A percentile compares a stretch with the other conserved stretches of the same genome.
phyloP scores from a whole-genome alignment of 1,284 basidiomycete species.

The Ceratobasidium sp. region DNA sequence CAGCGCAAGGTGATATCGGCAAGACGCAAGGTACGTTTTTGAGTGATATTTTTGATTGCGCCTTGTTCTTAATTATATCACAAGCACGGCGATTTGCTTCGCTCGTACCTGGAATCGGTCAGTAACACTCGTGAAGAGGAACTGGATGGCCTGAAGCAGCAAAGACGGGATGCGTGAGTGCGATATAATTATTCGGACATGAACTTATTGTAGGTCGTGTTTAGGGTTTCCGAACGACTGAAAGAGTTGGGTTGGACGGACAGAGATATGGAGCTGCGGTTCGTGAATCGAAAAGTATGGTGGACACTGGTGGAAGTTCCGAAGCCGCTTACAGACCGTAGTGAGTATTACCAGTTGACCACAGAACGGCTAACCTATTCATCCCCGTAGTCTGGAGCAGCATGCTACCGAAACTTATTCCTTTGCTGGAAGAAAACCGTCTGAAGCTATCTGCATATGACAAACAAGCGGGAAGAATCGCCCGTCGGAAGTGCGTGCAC shows the following conservation, averaged over 20 bases:
- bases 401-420: constrained; percentile 16
- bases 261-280: not conserved
- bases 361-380: not conserved
- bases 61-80: not conserved
- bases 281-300: not conserved
- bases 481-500: not conserved
- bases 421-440: constrained; percentile 24
- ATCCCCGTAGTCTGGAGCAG: constrained; percentile 10
- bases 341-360: not conserved
- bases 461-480: not conserved
- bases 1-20: not conserved
- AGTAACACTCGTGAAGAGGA: not conserved
- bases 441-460: not conserved
- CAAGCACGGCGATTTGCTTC: not conserved
- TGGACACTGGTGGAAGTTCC: constrained; percentile 9
- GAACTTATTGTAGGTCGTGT: not conserved
- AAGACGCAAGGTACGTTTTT: not conserved
- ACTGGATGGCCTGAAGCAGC: not conserved
- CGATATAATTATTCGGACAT: too few relatives aligned
- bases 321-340: constrained; percentile 30
- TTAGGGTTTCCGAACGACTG: constrained; percentile 6
- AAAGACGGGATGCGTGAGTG: constrained; percentile 21
- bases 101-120: not conserved
- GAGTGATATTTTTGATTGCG: not conserved
- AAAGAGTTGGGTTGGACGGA: constrained; percentile 23